Evolutionary conservation across 768 basidiomycete species (phyloP).

Genomic region (Lentinula raphanica): DNA sequence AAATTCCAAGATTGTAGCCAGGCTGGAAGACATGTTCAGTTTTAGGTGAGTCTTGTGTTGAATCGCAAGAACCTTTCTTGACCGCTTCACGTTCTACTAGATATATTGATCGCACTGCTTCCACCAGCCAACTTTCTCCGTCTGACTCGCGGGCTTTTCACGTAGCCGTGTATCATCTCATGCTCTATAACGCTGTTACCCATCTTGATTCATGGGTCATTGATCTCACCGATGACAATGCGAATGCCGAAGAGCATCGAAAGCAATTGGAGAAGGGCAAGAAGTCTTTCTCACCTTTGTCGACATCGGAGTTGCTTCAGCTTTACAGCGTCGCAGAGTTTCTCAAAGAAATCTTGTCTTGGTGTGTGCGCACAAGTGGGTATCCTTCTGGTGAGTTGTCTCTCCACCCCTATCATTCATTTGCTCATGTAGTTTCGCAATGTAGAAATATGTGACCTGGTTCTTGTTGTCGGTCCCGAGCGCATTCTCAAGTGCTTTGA

Average conservation of each 20-base stretch:
- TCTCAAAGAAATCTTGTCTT: slow-evolving; percentile 1
- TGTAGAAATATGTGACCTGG: background rate
- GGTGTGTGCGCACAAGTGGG: background rate
- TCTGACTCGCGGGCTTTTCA: slow-evolving; percentile 23
- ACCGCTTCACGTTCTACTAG: slow-evolving; percentile 15
- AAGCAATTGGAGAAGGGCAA: background rate
- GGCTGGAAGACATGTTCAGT: slow-evolving; percentile 36
- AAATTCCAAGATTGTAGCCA: slow-evolving; percentile 18
- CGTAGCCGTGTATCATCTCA: slow-evolving; percentile 9
- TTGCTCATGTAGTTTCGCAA: too few relatives aligned
- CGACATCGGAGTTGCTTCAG: slow-evolving; percentile 9
- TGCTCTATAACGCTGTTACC: slow-evolving; percentile 9
- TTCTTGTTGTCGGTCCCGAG: slow-evolving; percentile 6
- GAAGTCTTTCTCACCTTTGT: slow-evolving; percentile 2
- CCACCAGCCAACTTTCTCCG: slow-evolving; percentile 22
- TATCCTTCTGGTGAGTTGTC: slow-evolving; percentile 4
- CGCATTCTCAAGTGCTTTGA: background rate
- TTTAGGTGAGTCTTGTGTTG: slow-evolving; percentile 19
- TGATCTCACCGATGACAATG: background rate
- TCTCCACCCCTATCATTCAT: too few relatives aligned
- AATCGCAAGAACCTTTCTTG: too few relatives aligned
- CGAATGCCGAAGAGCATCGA: background rate
- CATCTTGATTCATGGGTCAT: background rate
- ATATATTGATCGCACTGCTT: slow-evolving; percentile 30
- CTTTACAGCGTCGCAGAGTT: slow-evolving; percentile 9